Conservation (phyloP, 2,329 filamentous ascomycete genomes). For the Tetracladium maxilliforme region DNA sequence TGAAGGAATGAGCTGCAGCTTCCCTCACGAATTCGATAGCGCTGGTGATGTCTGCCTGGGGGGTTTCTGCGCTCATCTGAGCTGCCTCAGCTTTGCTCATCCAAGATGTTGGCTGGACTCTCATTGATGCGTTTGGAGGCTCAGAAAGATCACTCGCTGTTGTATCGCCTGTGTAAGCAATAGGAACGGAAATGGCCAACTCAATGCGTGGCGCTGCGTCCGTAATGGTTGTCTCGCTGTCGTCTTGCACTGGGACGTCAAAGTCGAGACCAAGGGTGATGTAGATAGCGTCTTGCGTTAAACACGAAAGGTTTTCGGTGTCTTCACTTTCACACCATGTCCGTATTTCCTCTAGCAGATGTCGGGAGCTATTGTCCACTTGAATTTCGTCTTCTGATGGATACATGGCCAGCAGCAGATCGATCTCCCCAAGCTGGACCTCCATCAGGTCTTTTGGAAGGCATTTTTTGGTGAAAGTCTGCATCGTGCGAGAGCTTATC, state of each 20-base stretch:
- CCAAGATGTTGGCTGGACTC: no score
- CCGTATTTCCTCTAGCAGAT: no score
- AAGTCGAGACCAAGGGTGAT: slow-evolving; percentile 4
- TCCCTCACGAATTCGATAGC: slow-evolving; percentile 28
- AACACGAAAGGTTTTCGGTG: no score
- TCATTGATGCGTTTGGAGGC: no score
- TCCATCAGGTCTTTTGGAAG: slow-evolving; percentile 28
- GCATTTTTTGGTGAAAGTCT: no score
- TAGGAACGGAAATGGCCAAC: slow-evolving; percentile 19
- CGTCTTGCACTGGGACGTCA: slow-evolving; percentile 1
- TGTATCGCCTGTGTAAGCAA: slow-evolving; percentile 21
- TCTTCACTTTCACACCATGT: no score
- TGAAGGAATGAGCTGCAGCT: slow-evolving; percentile 15
- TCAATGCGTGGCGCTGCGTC: slow-evolving; percentile 10
- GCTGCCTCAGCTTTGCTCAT: slow-evolving; percentile 31
- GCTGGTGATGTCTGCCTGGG: slow-evolving; percentile 25
- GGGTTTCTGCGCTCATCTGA: slow-evolving; percentile 20
- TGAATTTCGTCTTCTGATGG: slow-evolving; percentile 18
- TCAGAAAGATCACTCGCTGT: no score
- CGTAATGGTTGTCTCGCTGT: no score
- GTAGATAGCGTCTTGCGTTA: slow-evolving; percentile 10
- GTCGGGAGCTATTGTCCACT: slow-evolving; percentile 9
- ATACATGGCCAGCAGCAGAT: slow-evolving; percentile 38
- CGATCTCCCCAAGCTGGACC: slow-evolving; percentile 30
- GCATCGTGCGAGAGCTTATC: no score